phyloP scores from a whole-genome alignment of 2,329 filamentous ascomycete species.

The Aureobasidium pullulans region DNA sequence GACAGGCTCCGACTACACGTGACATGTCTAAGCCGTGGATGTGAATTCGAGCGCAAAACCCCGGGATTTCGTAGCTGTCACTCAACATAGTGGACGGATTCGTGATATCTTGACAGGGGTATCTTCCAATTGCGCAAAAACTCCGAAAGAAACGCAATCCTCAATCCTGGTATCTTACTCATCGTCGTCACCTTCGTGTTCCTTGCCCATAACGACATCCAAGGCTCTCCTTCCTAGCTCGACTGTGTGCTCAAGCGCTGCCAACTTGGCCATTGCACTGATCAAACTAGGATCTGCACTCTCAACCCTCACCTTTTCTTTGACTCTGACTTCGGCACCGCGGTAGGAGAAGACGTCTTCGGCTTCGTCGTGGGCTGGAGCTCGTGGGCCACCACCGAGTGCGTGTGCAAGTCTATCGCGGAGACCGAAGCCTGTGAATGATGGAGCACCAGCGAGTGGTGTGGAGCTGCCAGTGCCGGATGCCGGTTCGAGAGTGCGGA shows the following conservation, averaged over 20 bases:
- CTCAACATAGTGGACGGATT: no score
- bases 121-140: no score
- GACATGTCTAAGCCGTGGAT: no score
- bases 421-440: constrained; percentile 49
- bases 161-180: background rate
- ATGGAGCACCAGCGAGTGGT: constrained; percentile 23
- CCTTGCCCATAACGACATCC: constrained; percentile 67
- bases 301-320: constrained; percentile 83
- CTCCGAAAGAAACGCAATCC: no score
- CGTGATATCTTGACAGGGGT: no score
- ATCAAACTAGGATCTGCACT: constrained; percentile 82
- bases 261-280: constrained; percentile 74
- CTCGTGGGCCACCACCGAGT: constrained; percentile 32
- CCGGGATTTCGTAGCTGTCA: no score
- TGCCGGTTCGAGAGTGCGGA: constrained; percentile 58
- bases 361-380: constrained; percentile 53
- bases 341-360: constrained; percentile 66
- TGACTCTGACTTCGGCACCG: constrained; percentile 69
- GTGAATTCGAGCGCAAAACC: no score
- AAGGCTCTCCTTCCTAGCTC: constrained; percentile 63
- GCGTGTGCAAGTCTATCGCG: constrained; percentile 47
- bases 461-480: constrained; percentile 27
- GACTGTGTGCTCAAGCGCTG: constrained; percentile 67
- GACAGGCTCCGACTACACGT: no score
- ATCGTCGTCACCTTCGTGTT: constrained; percentile 27